A percentile compares a stretch with the other conserved stretches of the same genome.
Conservation (phyloP, 164 flowering plant species). For the Chimonanthus salicifolius region DNA sequence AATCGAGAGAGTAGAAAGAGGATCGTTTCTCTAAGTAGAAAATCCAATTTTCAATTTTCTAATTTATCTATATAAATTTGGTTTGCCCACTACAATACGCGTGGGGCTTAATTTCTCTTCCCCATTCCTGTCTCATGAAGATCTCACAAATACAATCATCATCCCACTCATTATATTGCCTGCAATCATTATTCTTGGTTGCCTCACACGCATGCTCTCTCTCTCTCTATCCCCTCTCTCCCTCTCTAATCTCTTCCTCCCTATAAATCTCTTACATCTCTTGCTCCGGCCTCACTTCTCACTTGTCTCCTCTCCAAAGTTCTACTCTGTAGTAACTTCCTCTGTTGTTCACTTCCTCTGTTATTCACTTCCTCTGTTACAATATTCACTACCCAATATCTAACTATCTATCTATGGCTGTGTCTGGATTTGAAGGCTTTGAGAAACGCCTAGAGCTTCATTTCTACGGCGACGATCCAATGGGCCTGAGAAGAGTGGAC, state of each 20-base stretch:
- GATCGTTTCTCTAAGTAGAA: not conserved
- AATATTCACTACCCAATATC: not conserved
- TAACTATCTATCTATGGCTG: conserved; percentile 41
- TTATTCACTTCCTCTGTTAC: not conserved
- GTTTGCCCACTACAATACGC: conserved; percentile 22
- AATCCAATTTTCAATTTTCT: not conserved
- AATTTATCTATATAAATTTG: not conserved
- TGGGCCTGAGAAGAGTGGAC: conserved; percentile 50
- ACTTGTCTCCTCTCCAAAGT: conserved; percentile 14
- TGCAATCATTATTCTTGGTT: conserved; percentile 72
- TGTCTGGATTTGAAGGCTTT: conserved; percentile 79
- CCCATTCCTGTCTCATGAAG: conserved; percentile 38
- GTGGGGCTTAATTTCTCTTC: conserved; percentile 32
- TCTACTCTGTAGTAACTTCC: not conserved
- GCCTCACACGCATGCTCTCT: conserved; percentile 66
- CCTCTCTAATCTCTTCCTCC: conserved; percentile 6
- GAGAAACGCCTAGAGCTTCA: conserved; percentile 86
- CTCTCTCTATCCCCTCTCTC: not conserved
- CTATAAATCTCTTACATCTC: conserved; percentile 4
- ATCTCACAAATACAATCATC: conserved; percentile 33
- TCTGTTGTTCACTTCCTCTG: conserved; percentile 20
- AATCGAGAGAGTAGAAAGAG: too few species aligned
- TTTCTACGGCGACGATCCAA: conserved; percentile 65
- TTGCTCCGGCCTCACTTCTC: conserved; percentile 13
- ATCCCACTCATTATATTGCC: conserved; percentile 42